A percentile compares a stretch with the other conserved stretches of the same genome.
Evolutionary conservation across 306 rosid species (phyloP).

Genomic region (Abrus pulchellus): DNA sequence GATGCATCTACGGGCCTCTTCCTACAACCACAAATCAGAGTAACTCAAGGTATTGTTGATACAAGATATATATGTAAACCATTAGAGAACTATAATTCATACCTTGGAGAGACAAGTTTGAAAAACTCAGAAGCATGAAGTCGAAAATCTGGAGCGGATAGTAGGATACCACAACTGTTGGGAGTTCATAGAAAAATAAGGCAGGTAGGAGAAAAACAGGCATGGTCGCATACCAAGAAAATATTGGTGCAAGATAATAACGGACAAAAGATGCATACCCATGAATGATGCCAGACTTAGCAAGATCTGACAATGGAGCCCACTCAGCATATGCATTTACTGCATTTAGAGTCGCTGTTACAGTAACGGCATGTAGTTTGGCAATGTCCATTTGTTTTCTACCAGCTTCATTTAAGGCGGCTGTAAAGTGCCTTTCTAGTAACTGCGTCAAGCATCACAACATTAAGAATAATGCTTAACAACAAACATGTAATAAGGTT

Average conservation of each 20-base stretch:
- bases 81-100: slow-evolving; percentile 43
- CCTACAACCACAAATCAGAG: slow-evolving; percentile 62
- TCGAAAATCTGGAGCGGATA: slow-evolving; percentile 90
- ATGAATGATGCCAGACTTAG: slow-evolving; percentile 85
- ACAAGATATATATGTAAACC: not conserved
- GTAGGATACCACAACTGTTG: slow-evolving; percentile 88
- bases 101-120: slow-evolving; percentile 91
- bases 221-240: slow-evolving; percentile 32
- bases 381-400: slow-evolving; percentile 77
- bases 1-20: slow-evolving; percentile 78
- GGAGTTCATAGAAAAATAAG: slow-evolving; percentile 42
- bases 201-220: slow-evolving; percentile 40
- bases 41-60: slow-evolving; percentile 38
- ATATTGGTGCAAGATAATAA: slow-evolving; percentile 41
- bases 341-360: slow-evolving; percentile 83
- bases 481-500: slow-evolving; percentile 41
- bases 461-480: slow-evolving; percentile 41
- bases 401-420: slow-evolving; percentile 83
- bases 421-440: slow-evolving; percentile 85
- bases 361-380: slow-evolving; percentile 85
- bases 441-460: slow-evolving; percentile 69
- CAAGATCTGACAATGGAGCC: slow-evolving; percentile 97
- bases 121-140: slow-evolving; percentile 98
- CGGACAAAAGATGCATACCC: slow-evolving; percentile 68
- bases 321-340: slow-evolving; percentile 96